These are phyloP conservation scores for Colletotrichum sp. DNA, from an alignment of 2,329 filamentous ascomycete species.

Conservation along the genomic window DNA sequence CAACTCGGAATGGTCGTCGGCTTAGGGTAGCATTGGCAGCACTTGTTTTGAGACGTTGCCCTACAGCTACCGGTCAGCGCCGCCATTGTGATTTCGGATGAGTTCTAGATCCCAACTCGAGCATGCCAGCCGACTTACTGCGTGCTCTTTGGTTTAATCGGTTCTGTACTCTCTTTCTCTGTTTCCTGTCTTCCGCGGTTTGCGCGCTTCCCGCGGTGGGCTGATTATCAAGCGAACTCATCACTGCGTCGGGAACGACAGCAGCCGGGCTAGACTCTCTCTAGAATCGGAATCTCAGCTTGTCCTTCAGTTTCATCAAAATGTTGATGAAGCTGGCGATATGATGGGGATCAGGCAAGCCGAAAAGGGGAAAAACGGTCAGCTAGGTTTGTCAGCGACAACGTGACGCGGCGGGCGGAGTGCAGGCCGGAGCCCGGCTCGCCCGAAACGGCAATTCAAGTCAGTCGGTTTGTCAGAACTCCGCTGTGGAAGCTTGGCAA, in stretches of 20 bases:
- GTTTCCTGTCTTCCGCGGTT: not conserved
- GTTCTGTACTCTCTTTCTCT: slow-evolving; percentile 12
- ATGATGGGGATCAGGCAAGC: not conserved
- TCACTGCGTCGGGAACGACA: not conserved
- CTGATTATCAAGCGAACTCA: not conserved
- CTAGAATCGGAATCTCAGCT: not conserved
- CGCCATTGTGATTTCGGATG: not conserved
- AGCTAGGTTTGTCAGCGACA: not conserved
- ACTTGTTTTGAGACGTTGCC: not conserved
- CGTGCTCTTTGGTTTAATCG: slow-evolving; percentile 17
- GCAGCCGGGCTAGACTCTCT: not conserved
- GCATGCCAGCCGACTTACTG: not conserved
- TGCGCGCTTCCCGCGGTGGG: not conserved
- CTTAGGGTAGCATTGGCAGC: not conserved
- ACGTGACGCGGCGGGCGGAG: not conserved
- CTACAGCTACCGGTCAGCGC: not conserved
- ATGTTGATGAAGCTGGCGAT: not conserved
- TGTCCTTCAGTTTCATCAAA: not conserved
- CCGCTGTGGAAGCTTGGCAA: not conserved
- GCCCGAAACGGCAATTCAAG: not conserved
- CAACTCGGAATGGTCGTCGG: not conserved
- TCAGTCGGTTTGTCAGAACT: not conserved
- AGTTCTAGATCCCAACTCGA: too few relatives aligned
- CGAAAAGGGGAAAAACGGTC: not conserved
- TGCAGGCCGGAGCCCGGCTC: not conserved